phyloP scores from a whole-genome alignment of 2,329 filamentous ascomycete species.

The Beauveria asiatica region DNA sequence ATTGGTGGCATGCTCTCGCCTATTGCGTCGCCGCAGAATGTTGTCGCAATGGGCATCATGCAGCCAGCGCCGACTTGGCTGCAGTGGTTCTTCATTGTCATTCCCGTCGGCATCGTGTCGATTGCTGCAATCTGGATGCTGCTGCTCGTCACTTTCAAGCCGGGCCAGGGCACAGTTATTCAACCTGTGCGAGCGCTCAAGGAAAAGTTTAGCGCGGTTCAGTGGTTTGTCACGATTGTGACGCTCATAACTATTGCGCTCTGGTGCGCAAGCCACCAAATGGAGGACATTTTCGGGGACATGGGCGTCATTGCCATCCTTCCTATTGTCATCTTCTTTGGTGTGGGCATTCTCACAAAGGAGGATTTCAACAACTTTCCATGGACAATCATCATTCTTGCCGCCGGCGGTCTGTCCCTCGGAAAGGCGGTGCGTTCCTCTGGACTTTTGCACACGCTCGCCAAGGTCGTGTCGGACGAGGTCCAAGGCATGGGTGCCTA shows the following conservation, averaged over 20 bases:
- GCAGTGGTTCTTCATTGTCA: conserved; percentile 91
- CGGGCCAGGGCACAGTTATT: conserved; percentile 77
- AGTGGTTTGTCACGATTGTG: conserved; percentile 85
- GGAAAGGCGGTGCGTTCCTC: conserved; percentile 93
- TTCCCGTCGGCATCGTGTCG: conserved; percentile 85
- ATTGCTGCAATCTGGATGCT: conserved; percentile 85
- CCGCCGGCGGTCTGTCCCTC: conserved; percentile 82
- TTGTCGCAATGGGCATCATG: conserved; percentile 96
- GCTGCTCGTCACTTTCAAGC: conserved; percentile 76
- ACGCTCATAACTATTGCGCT: conserved; percentile 78
- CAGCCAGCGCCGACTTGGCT: conserved; percentile 84
- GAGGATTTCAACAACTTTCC: conserved; percentile 99
- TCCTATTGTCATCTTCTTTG: conserved; percentile 92
- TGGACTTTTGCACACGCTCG: conserved; percentile 82
- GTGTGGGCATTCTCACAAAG: conserved; percentile 90
- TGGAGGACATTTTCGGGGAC: conserved; percentile 83
- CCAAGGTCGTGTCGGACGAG: conserved; percentile 60
- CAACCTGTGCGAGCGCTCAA: conserved; percentile 84
- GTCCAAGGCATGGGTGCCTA: conserved; percentile 80
- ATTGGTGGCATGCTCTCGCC: conserved; percentile 94
- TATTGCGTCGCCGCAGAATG: conserved; percentile 94
- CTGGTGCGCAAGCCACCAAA: conserved; percentile 87
- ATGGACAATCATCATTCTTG: conserved; percentile 99
- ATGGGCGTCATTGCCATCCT: conserved; percentile 99
- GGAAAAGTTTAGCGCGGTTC: conserved; percentile 77